phyloP scores from a whole-genome alignment of 2,329 filamentous ascomycete genomes.

The Aspergillus sp. region DNA sequence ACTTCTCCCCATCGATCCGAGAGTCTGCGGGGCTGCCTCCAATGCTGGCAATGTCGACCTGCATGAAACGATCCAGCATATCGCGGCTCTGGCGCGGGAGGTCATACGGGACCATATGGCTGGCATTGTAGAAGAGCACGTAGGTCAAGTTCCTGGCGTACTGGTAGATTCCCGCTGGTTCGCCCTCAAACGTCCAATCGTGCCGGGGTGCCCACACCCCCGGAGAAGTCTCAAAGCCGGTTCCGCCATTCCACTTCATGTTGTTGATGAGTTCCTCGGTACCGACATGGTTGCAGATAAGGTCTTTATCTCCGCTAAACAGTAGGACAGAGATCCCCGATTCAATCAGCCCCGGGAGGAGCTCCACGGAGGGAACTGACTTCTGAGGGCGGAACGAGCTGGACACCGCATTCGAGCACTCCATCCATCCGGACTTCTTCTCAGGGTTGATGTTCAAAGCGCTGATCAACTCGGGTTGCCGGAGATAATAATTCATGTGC shows the following conservation, averaged over 20 bases:
- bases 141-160: constrained; percentile 94
- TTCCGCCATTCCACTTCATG: constrained; percentile 86
- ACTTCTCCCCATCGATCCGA: constrained; percentile 80
- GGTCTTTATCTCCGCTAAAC: constrained; percentile 89
- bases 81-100: constrained; percentile 81
- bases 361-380: constrained; percentile 68
- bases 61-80: constrained; percentile 97
- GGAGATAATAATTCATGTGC: constrained; percentile 77
- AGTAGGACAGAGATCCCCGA: constrained; percentile 72
- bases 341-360: constrained; percentile 75
- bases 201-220: constrained; percentile 89
- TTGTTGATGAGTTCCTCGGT: constrained; percentile 89
- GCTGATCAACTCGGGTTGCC: constrained; percentile 69
- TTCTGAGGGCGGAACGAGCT: constrained; percentile 66
- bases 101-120: constrained; percentile 98
- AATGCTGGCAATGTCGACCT: constrained; percentile 84
- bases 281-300: constrained; percentile 96
- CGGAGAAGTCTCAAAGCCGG: constrained; percentile 82
- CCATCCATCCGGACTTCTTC: constrained; percentile 84
- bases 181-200: constrained; percentile 90
- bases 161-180: constrained; percentile 88
- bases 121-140: constrained; percentile 90
- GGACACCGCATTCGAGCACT: constrained; percentile 81
- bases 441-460: constrained; percentile 80
- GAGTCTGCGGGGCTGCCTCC: constrained; percentile 77